These are phyloP conservation scores for Epichloe amarillans DNA, from an alignment of 2,329 filamentous ascomycete species.

Conservation along the genomic window DNA sequence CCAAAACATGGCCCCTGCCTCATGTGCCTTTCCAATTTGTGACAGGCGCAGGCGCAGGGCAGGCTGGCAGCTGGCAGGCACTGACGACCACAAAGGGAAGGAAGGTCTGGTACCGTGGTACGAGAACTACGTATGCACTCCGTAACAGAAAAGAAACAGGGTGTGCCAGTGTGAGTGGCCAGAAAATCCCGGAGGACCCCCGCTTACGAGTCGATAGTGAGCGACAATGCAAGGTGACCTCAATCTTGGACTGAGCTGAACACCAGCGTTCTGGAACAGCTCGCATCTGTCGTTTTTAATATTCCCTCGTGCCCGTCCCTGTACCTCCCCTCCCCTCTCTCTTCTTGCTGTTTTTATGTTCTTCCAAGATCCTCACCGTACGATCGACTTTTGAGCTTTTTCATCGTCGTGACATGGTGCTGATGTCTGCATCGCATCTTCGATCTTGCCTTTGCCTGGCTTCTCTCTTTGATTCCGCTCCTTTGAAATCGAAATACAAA, in stretches of 20 bases:
- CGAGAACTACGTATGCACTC: too few relatives aligned
- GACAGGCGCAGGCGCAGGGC: background rate
- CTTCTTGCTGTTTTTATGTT: background rate
- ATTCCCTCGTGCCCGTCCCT: background rate
- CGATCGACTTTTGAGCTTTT: background rate
- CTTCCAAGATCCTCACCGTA: background rate
- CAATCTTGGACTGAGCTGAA: background rate
- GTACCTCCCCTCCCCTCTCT: background rate
- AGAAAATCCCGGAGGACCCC: background rate
- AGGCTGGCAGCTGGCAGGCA: background rate
- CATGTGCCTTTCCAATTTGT: background rate
- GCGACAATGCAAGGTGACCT: background rate
- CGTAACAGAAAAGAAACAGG: background rate
- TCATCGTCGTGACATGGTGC: background rate
- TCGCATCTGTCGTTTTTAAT: background rate
- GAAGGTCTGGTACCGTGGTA: background rate
- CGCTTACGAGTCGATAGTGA: background rate
- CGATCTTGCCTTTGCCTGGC: background rate
- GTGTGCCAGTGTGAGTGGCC: background rate
- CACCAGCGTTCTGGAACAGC: too few relatives aligned
- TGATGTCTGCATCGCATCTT: background rate
- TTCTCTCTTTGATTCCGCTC: background rate
- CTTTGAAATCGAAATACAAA: background rate
- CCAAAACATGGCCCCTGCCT: background rate
- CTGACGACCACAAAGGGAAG: background rate